Evolutionary conservation across 2,329 filamentous ascomycete species (phyloP), one percentile per base, ranked within the genome.

Genomic region (Whalleya microplaca): DNA sequence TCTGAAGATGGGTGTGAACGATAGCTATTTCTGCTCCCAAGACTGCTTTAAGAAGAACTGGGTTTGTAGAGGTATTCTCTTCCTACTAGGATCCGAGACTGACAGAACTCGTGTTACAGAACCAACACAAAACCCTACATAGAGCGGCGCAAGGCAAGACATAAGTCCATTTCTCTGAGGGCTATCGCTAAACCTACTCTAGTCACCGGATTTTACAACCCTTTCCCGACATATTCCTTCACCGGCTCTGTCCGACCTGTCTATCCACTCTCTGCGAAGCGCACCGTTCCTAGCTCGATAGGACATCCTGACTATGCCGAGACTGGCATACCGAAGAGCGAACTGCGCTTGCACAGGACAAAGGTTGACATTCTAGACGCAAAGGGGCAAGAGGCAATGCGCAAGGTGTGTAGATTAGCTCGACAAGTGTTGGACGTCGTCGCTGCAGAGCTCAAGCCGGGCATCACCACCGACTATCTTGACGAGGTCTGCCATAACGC

Each of bases 41-140:
- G 89, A 91, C 67, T 92, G 89, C 77, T 92, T 92, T 76, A 91
- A 91, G 79, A 81, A 81, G 69, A 91, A 86, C 76, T 92, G 89
- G 89, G 77, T 64, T 21, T 23, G 62, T 55, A 4, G 27, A 41
- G 20, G 8, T 32, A 20, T 43, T 16, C 6, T 29, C 7, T 19
- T 37, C 6, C 21, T 10, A 29, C 32, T 29, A 45, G 6, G n/a
- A 41, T 8, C 27, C n/a, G 8, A 44, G 41, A 10, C 40, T 51
- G 40, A 48, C 32, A 27, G 49, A 37, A 37, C 10, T 12, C 41
- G 37, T 43, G 12, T 23, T 9, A 10, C 23, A 64, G 59, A 58
- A 73, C 70, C 82, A 86, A 62, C 89, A 91, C 75, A 91, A 91
- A 75, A 73, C 78, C 61, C 70, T 84, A 56, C 89, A 92, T 75